Conservation (phyloP, 108 stramenopile species). For the Aurantiochytrium sp. region DNA sequence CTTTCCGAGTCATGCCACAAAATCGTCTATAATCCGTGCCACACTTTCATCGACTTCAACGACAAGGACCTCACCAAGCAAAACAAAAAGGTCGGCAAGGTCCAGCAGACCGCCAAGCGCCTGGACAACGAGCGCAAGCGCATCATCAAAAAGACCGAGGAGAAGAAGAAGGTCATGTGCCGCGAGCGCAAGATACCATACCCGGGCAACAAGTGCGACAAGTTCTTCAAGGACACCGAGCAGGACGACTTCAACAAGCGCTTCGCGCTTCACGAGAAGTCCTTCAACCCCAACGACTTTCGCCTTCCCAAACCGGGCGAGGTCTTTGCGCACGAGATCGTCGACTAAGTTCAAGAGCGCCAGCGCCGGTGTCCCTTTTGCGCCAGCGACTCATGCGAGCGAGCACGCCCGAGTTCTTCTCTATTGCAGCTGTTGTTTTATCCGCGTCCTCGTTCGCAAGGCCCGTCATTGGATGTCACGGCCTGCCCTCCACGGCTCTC, state of each 20-base stretch:
- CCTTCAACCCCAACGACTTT: slow-evolving; percentile 28
- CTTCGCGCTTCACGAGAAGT: slow-evolving; percentile 5
- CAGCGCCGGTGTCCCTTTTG: no score
- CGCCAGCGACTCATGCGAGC: no score
- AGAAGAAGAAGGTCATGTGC: slow-evolving; percentile 13
- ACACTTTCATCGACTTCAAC: slow-evolving; percentile 13
- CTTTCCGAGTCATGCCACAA: slow-evolving; percentile 3
- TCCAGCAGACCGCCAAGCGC: slow-evolving; percentile 14
- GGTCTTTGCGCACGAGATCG: slow-evolving; percentile 11
- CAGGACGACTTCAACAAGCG: slow-evolving; percentile 2
- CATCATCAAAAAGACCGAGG: slow-evolving; percentile 17
- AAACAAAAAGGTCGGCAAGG: slow-evolving; percentile 22
- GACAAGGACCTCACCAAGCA: slow-evolving; percentile 13
- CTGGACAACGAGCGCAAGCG: slow-evolving; percentile 24
- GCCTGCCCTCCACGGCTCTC: no score
- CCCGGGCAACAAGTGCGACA: slow-evolving; percentile 27
- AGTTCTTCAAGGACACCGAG: neutral
- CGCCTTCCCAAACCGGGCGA: slow-evolving; percentile 17
- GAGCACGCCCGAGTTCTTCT: no score
- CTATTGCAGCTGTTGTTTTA: no score
- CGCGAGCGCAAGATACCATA: slow-evolving; percentile 25
- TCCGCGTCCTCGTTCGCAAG: no score
- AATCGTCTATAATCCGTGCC: slow-evolving; percentile 29
- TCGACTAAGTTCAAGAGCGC: no score
- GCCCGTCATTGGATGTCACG: no score